These are phyloP conservation scores for Cotoneaster glaucophyllus DNA, from an alignment of 306 rosid species.

Conservation along the genomic window DNA sequence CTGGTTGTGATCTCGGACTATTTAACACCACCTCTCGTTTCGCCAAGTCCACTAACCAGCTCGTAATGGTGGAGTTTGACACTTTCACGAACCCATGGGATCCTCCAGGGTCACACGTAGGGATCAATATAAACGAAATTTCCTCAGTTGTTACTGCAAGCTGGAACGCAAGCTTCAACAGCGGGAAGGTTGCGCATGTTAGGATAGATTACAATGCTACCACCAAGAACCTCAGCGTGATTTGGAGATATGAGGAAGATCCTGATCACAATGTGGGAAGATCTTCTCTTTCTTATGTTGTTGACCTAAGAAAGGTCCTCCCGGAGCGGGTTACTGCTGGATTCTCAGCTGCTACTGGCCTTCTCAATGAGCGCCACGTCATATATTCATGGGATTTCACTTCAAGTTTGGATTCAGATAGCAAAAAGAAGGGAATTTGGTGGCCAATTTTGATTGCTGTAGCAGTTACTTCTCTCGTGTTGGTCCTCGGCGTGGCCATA, in stretches of 20 bases:
- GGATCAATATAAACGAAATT: not conserved
- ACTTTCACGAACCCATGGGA: not conserved
- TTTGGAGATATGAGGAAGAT: not conserved
- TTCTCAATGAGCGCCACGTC: not conserved
- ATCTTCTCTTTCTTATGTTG: not conserved
- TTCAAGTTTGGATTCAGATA: not conserved
- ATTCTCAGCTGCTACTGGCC: conserved; percentile 3
- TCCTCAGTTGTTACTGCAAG: not conserved
- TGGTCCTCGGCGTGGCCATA: not conserved
- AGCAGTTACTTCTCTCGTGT: not conserved
- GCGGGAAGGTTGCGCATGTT: not conserved
- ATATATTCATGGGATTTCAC: conserved; percentile 11
- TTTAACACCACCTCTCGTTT: not conserved
- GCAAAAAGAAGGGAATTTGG: not conserved
- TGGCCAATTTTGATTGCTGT: not conserved
- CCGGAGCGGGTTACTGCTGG: conserved; percentile 7
- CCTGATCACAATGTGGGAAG: not conserved
- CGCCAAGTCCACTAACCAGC: not conserved
- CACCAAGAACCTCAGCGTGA: conserved; percentile 18
- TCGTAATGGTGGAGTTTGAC: conserved; percentile 19
- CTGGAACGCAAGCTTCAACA: conserved; percentile 3
- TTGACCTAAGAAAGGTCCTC: conserved; percentile 1
- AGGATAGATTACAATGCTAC: conserved; percentile 16
- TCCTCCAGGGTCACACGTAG: not conserved
- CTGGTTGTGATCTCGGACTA: conserved; percentile 4